Evolutionary conservation across 805 yeast genomes (phyloP), one percentile per base, ranked within the genome.

Genomic region (Sugiyamaella americana): DNA sequence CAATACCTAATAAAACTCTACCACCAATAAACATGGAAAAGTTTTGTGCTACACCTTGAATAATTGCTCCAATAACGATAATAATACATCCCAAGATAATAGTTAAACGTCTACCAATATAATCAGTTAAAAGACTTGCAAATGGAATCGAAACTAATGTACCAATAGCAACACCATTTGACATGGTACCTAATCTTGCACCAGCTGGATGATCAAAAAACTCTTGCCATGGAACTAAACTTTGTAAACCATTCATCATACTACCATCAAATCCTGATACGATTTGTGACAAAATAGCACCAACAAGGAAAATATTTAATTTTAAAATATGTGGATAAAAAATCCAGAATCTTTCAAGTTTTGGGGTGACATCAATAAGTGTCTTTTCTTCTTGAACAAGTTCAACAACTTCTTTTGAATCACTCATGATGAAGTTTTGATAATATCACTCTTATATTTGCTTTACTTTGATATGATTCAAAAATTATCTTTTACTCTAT

Each of bases 21-120:
- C 84, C 89, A 52, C 80, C 65, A 45, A 84, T 76, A 50, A 85
- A 79, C 62, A 51, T 82, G 87, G 43, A 84, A 85, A 52, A 79
- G 64, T 44, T 58, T 55, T 61, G 59, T 50, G 59, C 53, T 50
- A 32, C 48, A 35, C 61, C 74, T 61, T 57, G 70, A 71, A 22
- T 85, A 16, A 75, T 53, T 10, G 84, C 76, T 58, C 89, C 88
- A 39, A 80, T 46, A 35, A 75, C 70, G 52, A 82, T 75, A 44
- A 80, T 66, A 20, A 66, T 19, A 37, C 79, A 69, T 26, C 88
- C 88, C 18, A 23, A 6, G 3, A 40, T 61, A 44, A 82, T 75
- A 49, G 78, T 59, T 26, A 75, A 75, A 64, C 82, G 76, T 68
- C 91, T 79, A 46, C 91, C 91, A 41, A 67, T 57, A 37, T 47